These are phyloP conservation scores for Vitis hybrid DNA, from an alignment of 177 flowering plant genomes.

Conservation along the genomic window DNA sequence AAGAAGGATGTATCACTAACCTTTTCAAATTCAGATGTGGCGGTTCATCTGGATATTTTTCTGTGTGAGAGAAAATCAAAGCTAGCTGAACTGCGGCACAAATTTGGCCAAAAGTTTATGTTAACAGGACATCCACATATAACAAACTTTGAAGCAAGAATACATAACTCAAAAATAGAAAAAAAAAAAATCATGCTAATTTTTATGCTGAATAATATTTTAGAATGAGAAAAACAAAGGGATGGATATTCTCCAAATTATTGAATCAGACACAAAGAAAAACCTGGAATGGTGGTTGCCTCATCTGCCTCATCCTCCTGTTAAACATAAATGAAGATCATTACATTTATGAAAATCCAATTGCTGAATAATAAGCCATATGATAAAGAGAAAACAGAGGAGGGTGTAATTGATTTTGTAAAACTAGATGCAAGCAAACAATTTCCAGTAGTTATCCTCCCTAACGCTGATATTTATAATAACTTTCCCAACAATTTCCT, in stretches of 20 bases:
- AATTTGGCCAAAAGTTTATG: conserved; percentile 4
- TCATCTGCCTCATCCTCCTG: conserved; percentile 85
- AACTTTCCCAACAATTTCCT: no score
- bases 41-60: conserved; percentile 95
- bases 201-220: not conserved
- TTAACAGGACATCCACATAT: not conserved
- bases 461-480: not conserved
- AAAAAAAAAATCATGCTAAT: not conserved
- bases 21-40: conserved; percentile 79
- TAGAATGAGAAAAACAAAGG: not conserved
- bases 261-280: conserved; percentile 7
- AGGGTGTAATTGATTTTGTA: conserved; percentile 1
- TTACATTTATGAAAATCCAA: not conserved
- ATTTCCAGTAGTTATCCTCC: conserved; percentile 2
- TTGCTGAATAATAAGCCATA: not conserved
- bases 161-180: conserved; percentile 1
- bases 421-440: not conserved
- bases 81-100: conserved; percentile 76
- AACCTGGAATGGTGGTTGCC: conserved; percentile 53
- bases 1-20: conserved; percentile 29
- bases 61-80: conserved; percentile 90
- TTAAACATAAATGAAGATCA: conserved; percentile 13
- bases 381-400: not conserved
- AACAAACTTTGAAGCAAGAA: not conserved
- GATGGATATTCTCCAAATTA: not conserved